Conservation (phyloP, 345 rosid species). For the Arabidopsis arenosa region DNA sequence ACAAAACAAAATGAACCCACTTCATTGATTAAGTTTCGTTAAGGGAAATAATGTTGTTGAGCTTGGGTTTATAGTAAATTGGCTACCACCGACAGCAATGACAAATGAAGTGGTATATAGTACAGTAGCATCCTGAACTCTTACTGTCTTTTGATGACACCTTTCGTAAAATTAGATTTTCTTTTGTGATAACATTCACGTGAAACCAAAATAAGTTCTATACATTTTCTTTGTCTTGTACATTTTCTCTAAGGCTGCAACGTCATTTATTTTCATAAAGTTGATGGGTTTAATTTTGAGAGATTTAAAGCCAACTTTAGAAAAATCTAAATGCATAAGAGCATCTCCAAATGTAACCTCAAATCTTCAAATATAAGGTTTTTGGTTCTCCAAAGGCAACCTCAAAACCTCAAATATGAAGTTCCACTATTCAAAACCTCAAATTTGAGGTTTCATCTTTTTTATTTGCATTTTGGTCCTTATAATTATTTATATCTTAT, state of each 20-base stretch:
- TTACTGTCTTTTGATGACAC: slow-evolving; percentile 38
- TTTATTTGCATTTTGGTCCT: too few species aligned
- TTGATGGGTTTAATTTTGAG: not conserved
- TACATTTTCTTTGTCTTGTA: not conserved
- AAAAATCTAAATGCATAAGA: not conserved
- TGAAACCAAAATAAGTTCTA: not conserved
- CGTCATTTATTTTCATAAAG: not conserved
- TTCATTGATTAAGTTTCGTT: not conserved
- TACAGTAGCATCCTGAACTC: slow-evolving; percentile 29
- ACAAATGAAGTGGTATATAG: slow-evolving; percentile 33
- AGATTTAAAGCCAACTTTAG: not conserved
- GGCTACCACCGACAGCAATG: slow-evolving; percentile 31
- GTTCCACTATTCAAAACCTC: too few species aligned
- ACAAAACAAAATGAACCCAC: not conserved
- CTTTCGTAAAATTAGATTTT: slow-evolving; percentile 2
- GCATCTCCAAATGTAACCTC: too few species aligned
- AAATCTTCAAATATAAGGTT: too few species aligned
- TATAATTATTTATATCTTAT: too few species aligned
- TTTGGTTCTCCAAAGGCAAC: too few species aligned
- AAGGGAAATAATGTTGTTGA: not conserved
- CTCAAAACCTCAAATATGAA: too few species aligned
- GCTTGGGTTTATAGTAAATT: slow-evolving; percentile 29
- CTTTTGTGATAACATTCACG: slow-evolving; percentile 24
- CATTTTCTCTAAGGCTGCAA: slow-evolving; percentile 1
- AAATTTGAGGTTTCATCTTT: too few species aligned